Evolutionary conservation across 1,139 yeast genomes (phyloP).

Genomic region (Barnettozyma hawaiiensis): DNA sequence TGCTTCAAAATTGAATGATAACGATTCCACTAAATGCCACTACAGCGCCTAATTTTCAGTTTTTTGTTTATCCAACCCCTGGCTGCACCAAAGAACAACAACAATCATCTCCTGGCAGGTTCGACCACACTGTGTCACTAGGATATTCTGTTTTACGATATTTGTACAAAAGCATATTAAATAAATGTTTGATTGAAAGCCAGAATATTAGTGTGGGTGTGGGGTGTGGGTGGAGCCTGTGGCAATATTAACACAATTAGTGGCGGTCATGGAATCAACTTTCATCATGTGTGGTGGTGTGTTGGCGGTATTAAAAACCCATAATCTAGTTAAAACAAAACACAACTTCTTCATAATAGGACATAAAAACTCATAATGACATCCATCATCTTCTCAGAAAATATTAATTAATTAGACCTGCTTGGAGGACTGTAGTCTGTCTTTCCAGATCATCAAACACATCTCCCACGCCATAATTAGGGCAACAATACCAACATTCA

Average conservation of each 20-base stretch:
- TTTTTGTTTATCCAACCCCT: background rate
- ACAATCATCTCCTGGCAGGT: no score
- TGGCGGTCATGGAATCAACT: background rate
- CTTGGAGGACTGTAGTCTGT: slow-evolving; percentile 35
- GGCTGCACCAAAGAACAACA: no score
- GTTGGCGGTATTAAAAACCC: no score
- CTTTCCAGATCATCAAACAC: slow-evolving; percentile 60
- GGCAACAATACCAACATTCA: slow-evolving; percentile 72
- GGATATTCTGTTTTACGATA: no score
- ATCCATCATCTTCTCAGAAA: background rate
- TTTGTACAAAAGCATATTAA: background rate
- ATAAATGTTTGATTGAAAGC: background rate
- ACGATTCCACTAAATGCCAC: slow-evolving; percentile 35
- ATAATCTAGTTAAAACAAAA: background rate
- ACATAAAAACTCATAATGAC: background rate
- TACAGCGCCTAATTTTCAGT: slow-evolving; percentile 27
- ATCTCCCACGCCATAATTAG: slow-evolving; percentile 90
- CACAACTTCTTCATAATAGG: background rate
- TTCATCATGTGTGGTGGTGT: background rate
- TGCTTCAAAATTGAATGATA: slow-evolving; percentile 25
- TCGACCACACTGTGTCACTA: no score
- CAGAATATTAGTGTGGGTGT: no score
- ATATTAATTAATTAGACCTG: slow-evolving; percentile 14
- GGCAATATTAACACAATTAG: background rate
- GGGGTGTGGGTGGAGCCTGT: no score